Conservation (phyloP, 148 eudicot genomes). For the Bassia scoparia region DNA sequence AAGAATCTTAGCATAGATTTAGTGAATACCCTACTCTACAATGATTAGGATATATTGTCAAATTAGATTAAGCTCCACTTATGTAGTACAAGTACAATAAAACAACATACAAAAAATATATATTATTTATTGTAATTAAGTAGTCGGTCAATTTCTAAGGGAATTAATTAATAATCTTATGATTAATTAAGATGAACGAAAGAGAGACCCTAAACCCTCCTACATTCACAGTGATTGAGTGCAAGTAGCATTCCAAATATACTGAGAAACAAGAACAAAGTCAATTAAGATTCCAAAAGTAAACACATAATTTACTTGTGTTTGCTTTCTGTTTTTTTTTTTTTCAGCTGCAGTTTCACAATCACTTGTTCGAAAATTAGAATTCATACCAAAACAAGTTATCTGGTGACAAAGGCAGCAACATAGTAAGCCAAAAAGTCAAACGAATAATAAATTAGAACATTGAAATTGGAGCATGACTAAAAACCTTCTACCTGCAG, state of each 20-base stretch:
- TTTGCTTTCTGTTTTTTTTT: background rate
- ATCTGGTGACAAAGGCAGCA: no score
- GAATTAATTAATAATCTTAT: background rate
- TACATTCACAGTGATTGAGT: background rate
- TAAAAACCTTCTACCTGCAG: no score
- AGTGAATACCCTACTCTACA: background rate
- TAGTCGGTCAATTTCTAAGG: slow-evolving; percentile 1
- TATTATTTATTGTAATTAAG: background rate
- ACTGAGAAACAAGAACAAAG: no score
- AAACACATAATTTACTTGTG: background rate
- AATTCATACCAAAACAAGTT: no score
- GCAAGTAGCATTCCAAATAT: slow-evolving; percentile 12
- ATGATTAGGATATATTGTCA: background rate
- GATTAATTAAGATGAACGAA: slow-evolving; percentile 10
- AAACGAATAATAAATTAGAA: no score
- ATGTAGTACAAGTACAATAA: no score
- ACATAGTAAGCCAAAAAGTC: no score
- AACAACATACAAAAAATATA: background rate
- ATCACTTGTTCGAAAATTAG: slow-evolving; percentile 17
- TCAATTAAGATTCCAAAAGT: no score
- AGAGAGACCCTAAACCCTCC: background rate
- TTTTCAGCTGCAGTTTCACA: slow-evolving; percentile 4
- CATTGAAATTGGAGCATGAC: background rate
- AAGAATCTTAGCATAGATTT: slow-evolving; percentile 2
- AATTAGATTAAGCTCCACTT: slow-evolving; percentile 15